Evolutionary conservation across 2,329 filamentous ascomycete species (phyloP).

Genomic region (Arthrinium phaeospermum): DNA sequence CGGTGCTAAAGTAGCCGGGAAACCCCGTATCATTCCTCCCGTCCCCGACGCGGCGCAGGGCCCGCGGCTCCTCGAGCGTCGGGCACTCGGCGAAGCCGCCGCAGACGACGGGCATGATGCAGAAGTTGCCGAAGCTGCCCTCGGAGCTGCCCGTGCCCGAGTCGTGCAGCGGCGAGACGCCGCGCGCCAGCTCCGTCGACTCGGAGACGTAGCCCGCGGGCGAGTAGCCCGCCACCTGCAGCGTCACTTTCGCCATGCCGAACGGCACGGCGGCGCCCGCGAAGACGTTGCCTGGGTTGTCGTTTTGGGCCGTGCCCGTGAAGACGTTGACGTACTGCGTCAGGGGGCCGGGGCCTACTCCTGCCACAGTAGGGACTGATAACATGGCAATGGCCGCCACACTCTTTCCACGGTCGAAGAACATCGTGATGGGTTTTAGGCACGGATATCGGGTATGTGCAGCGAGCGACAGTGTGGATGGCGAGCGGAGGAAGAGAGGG

Average conservation of each 20-base stretch:
- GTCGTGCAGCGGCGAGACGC: slow-evolving; percentile 11
- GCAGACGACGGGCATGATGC: slow-evolving; percentile 18
- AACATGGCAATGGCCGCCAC: not conserved
- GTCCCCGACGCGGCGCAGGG: slow-evolving; percentile 3
- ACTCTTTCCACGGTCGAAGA: too few species aligned
- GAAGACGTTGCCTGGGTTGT: slow-evolving; percentile 11
- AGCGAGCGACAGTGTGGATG: not conserved
- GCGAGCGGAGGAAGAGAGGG: not conserved
- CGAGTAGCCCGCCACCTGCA: slow-evolving; percentile 4
- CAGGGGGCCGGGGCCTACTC: not conserved
- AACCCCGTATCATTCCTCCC: not conserved
- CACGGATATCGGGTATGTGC: too few species aligned
- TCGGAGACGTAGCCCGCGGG: slow-evolving; percentile 16
- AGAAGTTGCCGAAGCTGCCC: slow-evolving; percentile 17
- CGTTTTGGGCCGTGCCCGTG: slow-evolving; percentile 17
- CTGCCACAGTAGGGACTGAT: not conserved
- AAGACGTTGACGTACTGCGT: slow-evolving; percentile 17
- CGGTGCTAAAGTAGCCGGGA: slow-evolving; percentile 12
- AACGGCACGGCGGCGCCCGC: slow-evolving; percentile 6
- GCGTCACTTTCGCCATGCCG: slow-evolving; percentile 6
- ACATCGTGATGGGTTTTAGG: not conserved
- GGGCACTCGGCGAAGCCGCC: not conserved
- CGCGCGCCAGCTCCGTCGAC: slow-evolving; percentile 7
- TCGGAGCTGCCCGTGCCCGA: slow-evolving; percentile 18
- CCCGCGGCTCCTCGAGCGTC: not conserved